Conservation (phyloP, 169 alveolate genomes). For the Cryptosporidium sp. region DNA sequence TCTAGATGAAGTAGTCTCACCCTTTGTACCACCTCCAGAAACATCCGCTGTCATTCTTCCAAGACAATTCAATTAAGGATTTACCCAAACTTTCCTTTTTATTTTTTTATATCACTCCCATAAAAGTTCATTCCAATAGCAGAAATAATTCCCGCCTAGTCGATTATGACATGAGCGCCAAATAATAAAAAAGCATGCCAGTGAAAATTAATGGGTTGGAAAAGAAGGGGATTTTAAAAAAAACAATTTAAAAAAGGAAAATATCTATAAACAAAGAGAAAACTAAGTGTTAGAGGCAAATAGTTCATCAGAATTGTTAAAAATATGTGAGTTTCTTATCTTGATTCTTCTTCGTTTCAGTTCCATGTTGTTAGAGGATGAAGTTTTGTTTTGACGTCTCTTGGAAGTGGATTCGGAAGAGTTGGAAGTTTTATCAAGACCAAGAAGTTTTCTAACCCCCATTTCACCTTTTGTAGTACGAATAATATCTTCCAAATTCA, state of each 20-base stretch:
- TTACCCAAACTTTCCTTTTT: background rate
- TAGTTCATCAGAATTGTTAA: slow-evolving; percentile 50
- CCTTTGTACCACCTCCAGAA: background rate
- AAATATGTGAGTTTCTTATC: slow-evolving; percentile 56
- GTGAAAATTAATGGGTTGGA: background rate
- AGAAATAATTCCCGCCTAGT: background rate
- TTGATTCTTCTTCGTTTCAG: slow-evolving; percentile 41
- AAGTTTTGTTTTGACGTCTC: slow-evolving; percentile 21
- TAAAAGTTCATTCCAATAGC: background rate
- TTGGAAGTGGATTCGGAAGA: slow-evolving; percentile 1
- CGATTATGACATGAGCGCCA: slow-evolving; percentile 6
- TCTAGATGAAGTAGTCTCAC: slow-evolving; percentile 75
- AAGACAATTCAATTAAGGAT: slow-evolving; percentile 1
- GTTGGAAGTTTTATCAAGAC: slow-evolving; percentile 21
- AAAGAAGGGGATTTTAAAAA: background rate
- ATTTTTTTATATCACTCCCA: background rate
- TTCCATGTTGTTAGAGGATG: background rate
- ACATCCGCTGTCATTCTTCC: background rate
- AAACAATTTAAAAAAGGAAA: background rate
- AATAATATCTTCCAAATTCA: slow-evolving; percentile 65
- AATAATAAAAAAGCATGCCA: background rate
- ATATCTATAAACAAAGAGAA: background rate
- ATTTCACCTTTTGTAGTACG: slow-evolving; percentile 43
- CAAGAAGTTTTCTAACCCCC: slow-evolving; percentile 64
- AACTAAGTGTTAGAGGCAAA: slow-evolving; percentile 5